A percentile compares a stretch with the other conserved stretches of the same genome.
Conservation (phyloP, 2,329 filamentous ascomycete species). For the Hypoxylon sp. region DNA sequence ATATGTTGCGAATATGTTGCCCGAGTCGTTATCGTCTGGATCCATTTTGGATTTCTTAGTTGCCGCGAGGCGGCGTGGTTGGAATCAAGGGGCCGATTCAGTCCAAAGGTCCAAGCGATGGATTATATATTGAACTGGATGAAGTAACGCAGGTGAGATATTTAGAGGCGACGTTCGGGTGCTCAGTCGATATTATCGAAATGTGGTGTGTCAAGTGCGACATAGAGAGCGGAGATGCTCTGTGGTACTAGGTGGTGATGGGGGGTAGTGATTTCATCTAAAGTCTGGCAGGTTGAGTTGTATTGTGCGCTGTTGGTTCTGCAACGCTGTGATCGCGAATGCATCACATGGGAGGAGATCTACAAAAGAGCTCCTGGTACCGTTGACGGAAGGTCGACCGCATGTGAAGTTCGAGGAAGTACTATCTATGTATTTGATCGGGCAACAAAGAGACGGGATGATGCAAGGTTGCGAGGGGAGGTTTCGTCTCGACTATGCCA, state of each 20-base stretch:
- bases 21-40: slow-evolving; percentile 26
- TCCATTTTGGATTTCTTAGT: slow-evolving; percentile 27
- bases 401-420: slow-evolving; percentile 20
- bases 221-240: slow-evolving; percentile 32
- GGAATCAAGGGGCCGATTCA: slow-evolving; percentile 5
- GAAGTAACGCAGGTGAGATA: slow-evolving; percentile 3
- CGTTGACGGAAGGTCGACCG: slow-evolving; percentile 18
- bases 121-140: slow-evolving; percentile 2
- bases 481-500: slow-evolving; percentile 12
- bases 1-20: slow-evolving; percentile 39
- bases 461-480: slow-evolving; percentile 4
- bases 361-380: slow-evolving; percentile 22
- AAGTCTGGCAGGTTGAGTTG: slow-evolving; percentile 18
- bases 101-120: slow-evolving; percentile 7
- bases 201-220: slow-evolving; percentile 27
- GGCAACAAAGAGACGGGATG: slow-evolving; percentile 14
- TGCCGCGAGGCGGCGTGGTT: slow-evolving; percentile 19
- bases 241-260: slow-evolving; percentile 17
- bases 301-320: slow-evolving; percentile 27
- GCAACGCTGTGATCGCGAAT: slow-evolving; percentile 26
- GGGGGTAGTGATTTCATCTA: slow-evolving; percentile 38
- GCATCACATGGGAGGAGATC: slow-evolving; percentile 34
- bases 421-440: slow-evolving; percentile 11
- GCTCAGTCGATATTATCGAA: slow-evolving; percentile 17
- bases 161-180: neutral